Evolutionary conservation across 1,139 yeast genomes (phyloP).

Genomic region (Protomyces arabidopsidicola): DNA sequence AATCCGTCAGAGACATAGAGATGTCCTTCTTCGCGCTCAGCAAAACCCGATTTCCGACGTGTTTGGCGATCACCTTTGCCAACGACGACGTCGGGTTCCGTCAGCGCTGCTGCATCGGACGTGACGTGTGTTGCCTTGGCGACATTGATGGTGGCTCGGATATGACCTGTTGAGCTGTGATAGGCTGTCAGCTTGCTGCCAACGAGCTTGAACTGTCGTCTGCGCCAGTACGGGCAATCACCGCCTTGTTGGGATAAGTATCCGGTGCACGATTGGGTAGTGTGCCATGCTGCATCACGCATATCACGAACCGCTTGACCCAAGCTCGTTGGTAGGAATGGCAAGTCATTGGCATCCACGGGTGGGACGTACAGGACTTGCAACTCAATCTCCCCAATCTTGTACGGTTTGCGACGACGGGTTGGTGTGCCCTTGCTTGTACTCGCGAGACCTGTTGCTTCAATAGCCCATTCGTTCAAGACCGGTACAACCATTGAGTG

Average conservation of each 20-base stretch:
- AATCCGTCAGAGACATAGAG: slow-evolving; percentile 43
- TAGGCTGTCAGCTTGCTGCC: slow-evolving; percentile 61
- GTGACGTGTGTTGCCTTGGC: slow-evolving; percentile 50
- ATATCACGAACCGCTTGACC: slow-evolving; percentile 29
- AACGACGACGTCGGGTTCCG: slow-evolving; percentile 42
- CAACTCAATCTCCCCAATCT: slow-evolving; percentile 27
- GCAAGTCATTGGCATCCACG: slow-evolving; percentile 10
- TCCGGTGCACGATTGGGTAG: slow-evolving; percentile 47
- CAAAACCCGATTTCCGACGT: slow-evolving; percentile 20
- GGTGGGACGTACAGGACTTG: slow-evolving; percentile 28
- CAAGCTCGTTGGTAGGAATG: slow-evolving; percentile 27
- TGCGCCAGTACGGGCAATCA: slow-evolving; percentile 63
- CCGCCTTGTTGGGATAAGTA: slow-evolving; percentile 75
- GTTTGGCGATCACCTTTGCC: slow-evolving; percentile 35
- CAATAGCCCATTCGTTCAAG: slow-evolving; percentile 34
- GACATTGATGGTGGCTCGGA: slow-evolving; percentile 62
- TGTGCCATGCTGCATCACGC: slow-evolving; percentile 31
- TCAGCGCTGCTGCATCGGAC: slow-evolving; percentile 26
- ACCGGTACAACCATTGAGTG: slow-evolving; percentile 25
- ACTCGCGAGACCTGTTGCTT: slow-evolving; percentile 31
- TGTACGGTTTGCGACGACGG: slow-evolving; percentile 25
- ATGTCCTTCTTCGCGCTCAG: slow-evolving; percentile 29
- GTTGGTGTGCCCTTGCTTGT: slow-evolving; percentile 6
- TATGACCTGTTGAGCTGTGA: slow-evolving; percentile 58
- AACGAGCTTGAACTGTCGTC: slow-evolving; percentile 57